Evolutionary conservation across 1,284 basidiomycete species (phyloP), one percentile per base, ranked within the genome.

Genomic region (Jaminaea rosea): DNA sequence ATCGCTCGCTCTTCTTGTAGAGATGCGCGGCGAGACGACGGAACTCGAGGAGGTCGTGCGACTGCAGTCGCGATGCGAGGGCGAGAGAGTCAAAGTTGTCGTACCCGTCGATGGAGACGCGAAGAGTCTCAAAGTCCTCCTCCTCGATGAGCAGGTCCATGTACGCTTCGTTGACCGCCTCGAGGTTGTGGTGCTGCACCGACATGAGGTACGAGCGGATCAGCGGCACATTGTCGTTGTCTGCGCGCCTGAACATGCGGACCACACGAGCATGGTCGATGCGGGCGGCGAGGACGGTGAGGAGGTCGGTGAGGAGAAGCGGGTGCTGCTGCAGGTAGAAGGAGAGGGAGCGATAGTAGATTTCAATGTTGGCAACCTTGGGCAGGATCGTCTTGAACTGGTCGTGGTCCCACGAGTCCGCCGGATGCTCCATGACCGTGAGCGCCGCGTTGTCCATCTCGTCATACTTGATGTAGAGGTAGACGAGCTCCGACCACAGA

Each of bases 391-490:
- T 54, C 50, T 72, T 65, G 84, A 98, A 98, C 75, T 96, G 91
- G 71, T 90, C 93, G 78, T 98, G 93, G 59, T 99, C 92, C 92
- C 92, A 98, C 50, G 91, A 90, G 76, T 96, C 91, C 24, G 88
- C 82, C 1, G 93, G 87, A 44, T 91, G 86, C 76, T 99, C 94
- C 75, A 98, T 97, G 87, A 96, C 97, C 2, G 90, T 88, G 59
- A 94, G 78, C 29, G 89, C 87, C n/a, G 91, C 90, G 69, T 94
- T 94, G 74, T 94, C 90, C 47, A 85, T 88, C 80, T 90, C 86
- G 73, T 94, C 93, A 72, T 98, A 98, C 77, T 94, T 94, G 78
- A 96, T 85, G 77, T 97, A 97, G 48, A 97, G 78, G 82, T 92
- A 98, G 44, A 98, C 93, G 17, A 97, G 82, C 75, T 98, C 94